Percentiles rank a stretch among this genome's conserved stretches.
Evolutionary conservation across 208 protist genomes (phyloP).

Genomic region (Trypanosoma caninum): DNA sequence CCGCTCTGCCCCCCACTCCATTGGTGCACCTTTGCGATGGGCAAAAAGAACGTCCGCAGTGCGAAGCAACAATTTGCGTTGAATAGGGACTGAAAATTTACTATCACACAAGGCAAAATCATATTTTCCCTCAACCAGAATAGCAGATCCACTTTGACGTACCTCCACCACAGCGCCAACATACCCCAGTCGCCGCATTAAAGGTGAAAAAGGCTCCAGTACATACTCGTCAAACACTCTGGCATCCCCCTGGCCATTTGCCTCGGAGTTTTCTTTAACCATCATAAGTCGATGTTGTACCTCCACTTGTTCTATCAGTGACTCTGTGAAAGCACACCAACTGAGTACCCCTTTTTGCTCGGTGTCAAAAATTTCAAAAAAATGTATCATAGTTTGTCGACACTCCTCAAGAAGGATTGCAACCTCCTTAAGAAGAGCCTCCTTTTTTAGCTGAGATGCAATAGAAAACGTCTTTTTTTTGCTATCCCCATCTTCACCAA

Average conservation of each 20-base stretch:
- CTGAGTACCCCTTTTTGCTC: conserved; percentile 56
- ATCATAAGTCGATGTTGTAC: conserved; percentile 51
- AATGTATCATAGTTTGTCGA: conserved; percentile 39
- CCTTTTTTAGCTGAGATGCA: neutral
- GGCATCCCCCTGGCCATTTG: conserved; percentile 29
- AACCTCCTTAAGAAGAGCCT: conserved; percentile 7
- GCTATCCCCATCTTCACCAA: too few species aligned
- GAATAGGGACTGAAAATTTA: conserved; percentile 42
- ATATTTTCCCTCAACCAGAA: conserved; percentile 53
- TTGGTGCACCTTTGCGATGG: conserved; percentile 17
- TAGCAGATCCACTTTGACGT: conserved; percentile 44
- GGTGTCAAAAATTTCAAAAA: conserved; percentile 57
- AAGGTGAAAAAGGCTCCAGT: conserved; percentile 50
- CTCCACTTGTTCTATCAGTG: conserved; percentile 71
- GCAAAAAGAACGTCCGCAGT: conserved; percentile 33
- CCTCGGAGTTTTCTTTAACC: conserved; percentile 43
- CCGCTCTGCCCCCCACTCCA: conserved; percentile 24
- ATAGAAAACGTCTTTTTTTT: neutral
- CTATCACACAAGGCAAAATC: conserved; percentile 79
- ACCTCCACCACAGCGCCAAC: conserved; percentile 43
- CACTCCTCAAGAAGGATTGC: conserved; percentile 30
- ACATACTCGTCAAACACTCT: conserved; percentile 73
- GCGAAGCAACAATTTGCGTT: conserved; percentile 56
- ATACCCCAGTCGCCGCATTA: conserved; percentile 58
- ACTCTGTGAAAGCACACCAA: conserved; percentile 65